Conservation (phyloP, 164 flowering plant genomes). For the Kingdonia uniflora region DNA sequence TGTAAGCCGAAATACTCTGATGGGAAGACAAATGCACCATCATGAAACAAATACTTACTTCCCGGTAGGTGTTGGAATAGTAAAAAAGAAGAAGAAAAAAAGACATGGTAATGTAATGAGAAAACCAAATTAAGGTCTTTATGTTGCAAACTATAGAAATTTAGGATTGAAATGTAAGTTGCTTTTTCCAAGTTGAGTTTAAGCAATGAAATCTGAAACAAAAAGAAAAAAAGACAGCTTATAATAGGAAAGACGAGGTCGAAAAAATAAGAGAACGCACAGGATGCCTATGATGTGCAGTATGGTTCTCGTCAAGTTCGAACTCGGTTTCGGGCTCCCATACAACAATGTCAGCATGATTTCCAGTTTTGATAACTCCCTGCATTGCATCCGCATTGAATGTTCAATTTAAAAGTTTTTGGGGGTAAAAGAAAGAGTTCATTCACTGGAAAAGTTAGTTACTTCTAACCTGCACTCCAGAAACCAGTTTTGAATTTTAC, state of each 20-base stretch:
- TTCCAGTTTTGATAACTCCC: constrained; percentile 78
- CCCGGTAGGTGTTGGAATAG: too few species aligned
- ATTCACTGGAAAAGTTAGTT: too few species aligned
- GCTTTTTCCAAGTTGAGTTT: too few species aligned
- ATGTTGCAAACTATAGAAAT: too few species aligned
- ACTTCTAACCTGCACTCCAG: too few species aligned
- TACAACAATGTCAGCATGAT: constrained; percentile 87
- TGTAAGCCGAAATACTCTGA: constrained; percentile 79
- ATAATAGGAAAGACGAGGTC: not conserved
- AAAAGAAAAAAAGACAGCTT: not conserved
- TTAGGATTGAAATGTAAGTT: too few species aligned
- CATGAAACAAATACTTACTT: too few species aligned
- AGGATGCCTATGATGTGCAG: constrained; percentile 60
- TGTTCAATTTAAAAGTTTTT: not conserved
- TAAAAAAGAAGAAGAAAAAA: too few species aligned
- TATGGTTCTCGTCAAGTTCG: constrained; percentile 42
- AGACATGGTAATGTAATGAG: too few species aligned
- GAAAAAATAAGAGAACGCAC: constrained; percentile 22
- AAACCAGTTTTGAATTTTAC: constrained; percentile 17
- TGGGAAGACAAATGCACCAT: not conserved
- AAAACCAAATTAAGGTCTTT: too few species aligned
- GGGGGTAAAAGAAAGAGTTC: too few species aligned
- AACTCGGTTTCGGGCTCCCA: constrained; percentile 89
- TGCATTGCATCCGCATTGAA: constrained; percentile 18
- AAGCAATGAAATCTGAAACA: too few species aligned